Evolutionary conservation across 2,329 filamentous ascomycete species (phyloP), one percentile per base, ranked within the genome.

Genomic region (Talaromyces sp.): DNA sequence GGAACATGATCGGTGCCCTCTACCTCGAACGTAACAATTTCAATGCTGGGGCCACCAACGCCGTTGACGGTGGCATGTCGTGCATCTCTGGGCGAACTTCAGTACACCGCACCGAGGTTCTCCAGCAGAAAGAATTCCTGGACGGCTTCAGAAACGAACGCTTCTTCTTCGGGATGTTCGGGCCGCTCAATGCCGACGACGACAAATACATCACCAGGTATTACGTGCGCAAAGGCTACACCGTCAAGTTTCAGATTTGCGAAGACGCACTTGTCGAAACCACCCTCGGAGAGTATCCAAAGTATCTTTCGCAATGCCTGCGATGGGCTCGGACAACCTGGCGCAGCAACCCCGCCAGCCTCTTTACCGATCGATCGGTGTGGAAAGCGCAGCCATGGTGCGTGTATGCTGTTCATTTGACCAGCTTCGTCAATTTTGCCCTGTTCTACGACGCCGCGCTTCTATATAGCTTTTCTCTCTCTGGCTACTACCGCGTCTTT

Each of bases 21-120:
- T 87, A 87, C 67, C 78, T 88, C 0, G 79, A 83, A 64, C 81
- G 85, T 0, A 83, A 86, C 69, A 87, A 86, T 67, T 88, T 82
- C 68, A 85, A 88, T 66, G 81, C 84, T 57, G 77, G 80, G 0
- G 75, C 82, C 0, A 81, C 81, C 7, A 83, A 82, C 62, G 74
- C 79, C 7, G 72, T 87, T 10, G 85, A 88, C 60, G 83, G 83
- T 9, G 83, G 82, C 10, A 77, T 85, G 21, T 85, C 83, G 54
- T 82, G 84, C 1, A 74, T 87, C 2, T 86, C 83, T 0, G 83
- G 83, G 0, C 78, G 84, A 5, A 86, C 84, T 0, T 77, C 75
- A 0, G 77, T 78, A 0, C 77, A 83, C 59, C 80, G 83, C 12
- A 79, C 83, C 0, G 29, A 67, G 0, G 81, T 88, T 56, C 67